phyloP scores from a whole-genome alignment of 1,284 basidiomycete species.

The Malassezia slooffiae region DNA sequence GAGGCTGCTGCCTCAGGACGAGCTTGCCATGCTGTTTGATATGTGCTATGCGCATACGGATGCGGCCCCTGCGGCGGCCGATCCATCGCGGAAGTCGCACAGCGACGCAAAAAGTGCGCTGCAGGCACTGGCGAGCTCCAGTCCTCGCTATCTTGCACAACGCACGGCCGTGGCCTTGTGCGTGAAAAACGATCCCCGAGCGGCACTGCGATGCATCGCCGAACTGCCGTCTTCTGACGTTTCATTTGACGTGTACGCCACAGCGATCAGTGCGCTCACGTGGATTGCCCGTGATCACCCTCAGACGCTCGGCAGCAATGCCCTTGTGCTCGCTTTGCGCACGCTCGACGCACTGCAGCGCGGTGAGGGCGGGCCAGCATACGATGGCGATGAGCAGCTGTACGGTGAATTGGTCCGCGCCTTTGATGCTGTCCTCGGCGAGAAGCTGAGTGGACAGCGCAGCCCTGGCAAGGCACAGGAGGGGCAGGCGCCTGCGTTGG shows the following conservation, averaged over 20 bases:
- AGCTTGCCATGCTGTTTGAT: no score
- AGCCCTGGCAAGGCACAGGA: no score
- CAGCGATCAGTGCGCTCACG: slow-evolving; percentile 8
- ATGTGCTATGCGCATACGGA: no score
- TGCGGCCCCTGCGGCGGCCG: no score
- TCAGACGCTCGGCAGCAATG: no score
- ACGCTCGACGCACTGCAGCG: neutral
- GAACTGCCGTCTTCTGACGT: neutral
- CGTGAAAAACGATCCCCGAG: neutral
- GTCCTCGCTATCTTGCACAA: slow-evolving; percentile 3
- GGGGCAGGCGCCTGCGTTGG: neutral
- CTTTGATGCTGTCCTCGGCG: neutral
- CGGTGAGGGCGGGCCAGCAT: neutral
- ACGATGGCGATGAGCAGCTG: slow-evolving; percentile 12
- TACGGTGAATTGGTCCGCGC: slow-evolving; percentile 13
- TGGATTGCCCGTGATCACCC: slow-evolving; percentile 6
- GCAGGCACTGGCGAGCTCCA: no score
- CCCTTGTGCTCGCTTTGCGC: neutral
- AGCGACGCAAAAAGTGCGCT: no score
- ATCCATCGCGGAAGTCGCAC: no score
- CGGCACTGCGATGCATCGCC: neutral
- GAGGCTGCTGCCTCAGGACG: neutral
- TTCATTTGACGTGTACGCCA: slow-evolving; percentile 11
- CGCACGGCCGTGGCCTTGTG: slow-evolving; percentile 8
- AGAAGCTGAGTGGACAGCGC: no score